Base-by-base conservation (phyloP, 225 moss, liverwort and hornwort species). In the Thuidium tamariscinum region DNA sequence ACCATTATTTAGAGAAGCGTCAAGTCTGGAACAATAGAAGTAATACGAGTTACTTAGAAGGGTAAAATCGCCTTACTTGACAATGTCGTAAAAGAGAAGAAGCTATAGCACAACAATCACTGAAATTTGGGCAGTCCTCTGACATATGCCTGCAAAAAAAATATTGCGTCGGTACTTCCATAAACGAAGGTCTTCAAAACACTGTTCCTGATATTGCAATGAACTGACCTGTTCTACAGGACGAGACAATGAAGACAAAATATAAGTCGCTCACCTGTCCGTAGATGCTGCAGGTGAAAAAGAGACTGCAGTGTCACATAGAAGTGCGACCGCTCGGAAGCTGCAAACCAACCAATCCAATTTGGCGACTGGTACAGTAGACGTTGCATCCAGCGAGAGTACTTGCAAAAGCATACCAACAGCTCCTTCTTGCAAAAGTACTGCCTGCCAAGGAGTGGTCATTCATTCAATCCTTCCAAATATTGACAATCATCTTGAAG, bases 361-460 rank as follows among this genome's bases (percentile, higher is more conserved):
- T 84, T 86, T 92, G 86, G 64, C 66, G 82, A 77, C 86, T 80
- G 92, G 79, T 49, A 71, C 72, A 89, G 76, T 82, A 64, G 87
- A 86, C 73, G 88, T 61, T 39, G 88, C 75, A 60, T 87, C 90
- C 84, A 91, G 87, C 87, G 84, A 85, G 54, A 88, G 91, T 44
- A 90, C 92, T 80, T 90, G 96, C 79, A 95, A 69, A 74, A 99
- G 92, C 88, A 93, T 85, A 78, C 94, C 90, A 67, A 96, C 84
- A 84, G 86, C 93, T 83, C 95, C 96, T 89, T 95, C 96, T 89
- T 95, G 94, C 88, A 99, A 83, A 79, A 99, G 93, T 39, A 99
- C 89, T 89, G 88, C 93, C 98, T 98, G 94, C 74, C 74, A 92
- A 87, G 54, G 70, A 76, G 65, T 48, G 27, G 55, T 65, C 77